A percentile compares a stretch with the other conserved stretches of the same genome.
These are phyloP conservation scores for Quercus agrifolia DNA, from an alignment of 306 rosid genomes.

Conservation along the genomic window DNA sequence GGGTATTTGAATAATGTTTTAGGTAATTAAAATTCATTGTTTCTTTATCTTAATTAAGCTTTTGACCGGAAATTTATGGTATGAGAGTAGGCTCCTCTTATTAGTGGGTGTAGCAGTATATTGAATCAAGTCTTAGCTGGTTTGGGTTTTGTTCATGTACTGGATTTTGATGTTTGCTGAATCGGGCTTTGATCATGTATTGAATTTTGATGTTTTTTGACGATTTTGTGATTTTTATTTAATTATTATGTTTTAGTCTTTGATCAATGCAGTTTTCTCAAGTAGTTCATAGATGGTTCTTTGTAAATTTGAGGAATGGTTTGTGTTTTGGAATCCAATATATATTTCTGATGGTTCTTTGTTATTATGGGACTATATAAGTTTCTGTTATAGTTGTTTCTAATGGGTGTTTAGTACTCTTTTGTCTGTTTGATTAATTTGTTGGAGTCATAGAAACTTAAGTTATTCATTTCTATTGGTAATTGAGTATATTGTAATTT, in stretches of 20 bases:
- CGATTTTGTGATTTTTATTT: not conserved
- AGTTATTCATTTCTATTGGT: conserved; percentile 1
- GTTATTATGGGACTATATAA: not conserved
- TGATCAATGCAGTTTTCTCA: not conserved
- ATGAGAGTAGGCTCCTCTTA: no score
- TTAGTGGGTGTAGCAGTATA: no score
- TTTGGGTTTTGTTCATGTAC: not conserved
- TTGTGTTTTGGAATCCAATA: not conserved
- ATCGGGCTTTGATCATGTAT: not conserved
- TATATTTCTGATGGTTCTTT: not conserved
- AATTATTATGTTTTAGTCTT: not conserved
- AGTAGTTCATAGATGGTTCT: not conserved
- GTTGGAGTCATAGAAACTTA: not conserved
- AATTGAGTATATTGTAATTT: not conserved
- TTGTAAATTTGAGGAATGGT: not conserved
- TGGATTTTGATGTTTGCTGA: not conserved
- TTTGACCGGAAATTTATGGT: no score
- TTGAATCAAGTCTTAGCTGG: not conserved
- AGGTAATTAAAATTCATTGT: no score
- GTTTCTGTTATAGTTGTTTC: not conserved
- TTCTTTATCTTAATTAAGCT: no score
- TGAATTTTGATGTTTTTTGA: not conserved
- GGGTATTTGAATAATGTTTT: no score
- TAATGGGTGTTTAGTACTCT: not conserved
- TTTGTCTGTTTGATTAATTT: not conserved